Percentiles rank a stretch among this genome's conserved stretches.
Conservation (phyloP, 495 filamentous ascomycete species). For the Penicillium cosmopolitanum region DNA sequence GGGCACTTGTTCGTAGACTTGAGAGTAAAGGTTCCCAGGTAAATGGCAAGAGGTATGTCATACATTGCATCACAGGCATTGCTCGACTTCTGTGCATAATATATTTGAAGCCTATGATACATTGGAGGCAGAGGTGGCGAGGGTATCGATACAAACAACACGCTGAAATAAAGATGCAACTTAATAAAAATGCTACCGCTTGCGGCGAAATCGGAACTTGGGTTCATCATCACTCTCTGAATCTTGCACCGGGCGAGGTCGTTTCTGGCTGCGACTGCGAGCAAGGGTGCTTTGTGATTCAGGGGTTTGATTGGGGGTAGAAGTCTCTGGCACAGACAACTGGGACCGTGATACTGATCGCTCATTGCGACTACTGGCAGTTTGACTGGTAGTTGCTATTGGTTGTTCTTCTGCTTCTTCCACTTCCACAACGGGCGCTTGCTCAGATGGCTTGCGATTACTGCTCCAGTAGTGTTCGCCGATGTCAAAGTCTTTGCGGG, state of each 20-base stretch:
- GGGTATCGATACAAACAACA: conserved; percentile 28
- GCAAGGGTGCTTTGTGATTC: conserved; percentile 12
- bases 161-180: conserved; percentile 4
- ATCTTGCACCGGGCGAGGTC: conserved; percentile 38
- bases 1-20: too few species aligned
- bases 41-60: neutral
- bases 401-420: conserved; percentile 23
- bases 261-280: conserved; percentile 44
- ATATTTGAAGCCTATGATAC: neutral
- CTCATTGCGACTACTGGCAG: conserved; percentile 2
- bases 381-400: neutral
- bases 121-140: conserved; percentile 2
- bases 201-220: conserved; percentile 62
- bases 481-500: conserved; percentile 77
- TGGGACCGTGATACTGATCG: conserved; percentile 15
- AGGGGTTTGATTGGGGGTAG: conserved; percentile 24
- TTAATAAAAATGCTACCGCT: conserved; percentile 31
- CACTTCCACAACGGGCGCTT: conserved; percentile 20
- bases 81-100: neutral
- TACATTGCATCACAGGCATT: neutral
- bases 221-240: conserved; percentile 57
- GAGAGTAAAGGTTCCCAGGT: neutral
- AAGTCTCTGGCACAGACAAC: conserved; percentile 14
- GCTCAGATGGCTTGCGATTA: conserved; percentile 33
- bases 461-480: conserved; percentile 79